Evolutionary conservation across 768 basidiomycete genomes (phyloP), one percentile per base, ranked within the genome.

Genomic region (Myochromella boudieri): DNA sequence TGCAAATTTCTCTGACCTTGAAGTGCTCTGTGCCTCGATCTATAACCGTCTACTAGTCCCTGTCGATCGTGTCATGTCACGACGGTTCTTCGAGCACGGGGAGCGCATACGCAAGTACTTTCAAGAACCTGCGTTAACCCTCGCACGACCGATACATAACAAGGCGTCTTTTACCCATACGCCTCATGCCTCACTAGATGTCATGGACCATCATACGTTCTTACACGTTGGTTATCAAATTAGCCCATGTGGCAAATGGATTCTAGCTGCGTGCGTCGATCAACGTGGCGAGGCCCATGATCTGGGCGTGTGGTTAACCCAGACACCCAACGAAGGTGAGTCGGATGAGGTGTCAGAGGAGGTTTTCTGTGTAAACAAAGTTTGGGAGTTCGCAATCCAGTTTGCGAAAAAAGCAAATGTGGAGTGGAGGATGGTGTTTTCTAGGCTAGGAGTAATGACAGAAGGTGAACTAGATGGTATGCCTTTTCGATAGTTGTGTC

Each of bases 341-440:
- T 12, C 32, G 31, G 67, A 61, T 17, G 56, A 56, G 12, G 63
- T 67, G 15, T 59, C 52, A 10, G 68, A 67, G 15, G 56, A 46
- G 49, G 64, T 65, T 11, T 78, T 78, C 49, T 63, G 80, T 3
- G 74, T 84, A 2, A 68, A 64, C 39, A 80, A 80, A 48, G 71
- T 93, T 6, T 91, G 90, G 89, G 73, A 74, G 11, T 89, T 93
- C 63, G 77, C 75, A 0, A 60, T 76, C 44, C 71, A 76, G 27
- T 78, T 87, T 56, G 80, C 83, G 9, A 74, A 72, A 56, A 78
- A 71, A 51, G 84, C 84, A 9, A 80, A 82, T 58, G 69, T 91
- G 17, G 89, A 93, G 60, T 94, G 91, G 91, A 76, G 85, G 42
- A 67, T 93, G 9, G 82, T 86, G 7, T 71, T 94, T 46, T 68